These are phyloP conservation scores for Panicum hallii DNA, from an alignment of 202 grass and related monocot species.

Conservation along the genomic window DNA sequence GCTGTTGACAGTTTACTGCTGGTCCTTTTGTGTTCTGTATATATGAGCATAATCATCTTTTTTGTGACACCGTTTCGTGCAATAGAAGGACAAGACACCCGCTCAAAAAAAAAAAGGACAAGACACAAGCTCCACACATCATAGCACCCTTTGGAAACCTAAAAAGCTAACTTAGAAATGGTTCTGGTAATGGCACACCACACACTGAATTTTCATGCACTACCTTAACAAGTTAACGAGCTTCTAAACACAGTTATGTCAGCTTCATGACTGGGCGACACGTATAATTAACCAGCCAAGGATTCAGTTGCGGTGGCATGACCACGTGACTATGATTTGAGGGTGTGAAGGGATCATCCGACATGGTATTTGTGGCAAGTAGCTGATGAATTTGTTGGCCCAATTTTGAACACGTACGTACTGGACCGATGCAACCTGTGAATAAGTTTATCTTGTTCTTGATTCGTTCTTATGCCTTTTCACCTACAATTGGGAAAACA, in stretches of 20 bases:
- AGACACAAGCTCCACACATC: neutral
- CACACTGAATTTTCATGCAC: neutral
- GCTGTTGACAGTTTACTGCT: neutral
- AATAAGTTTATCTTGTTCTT: neutral
- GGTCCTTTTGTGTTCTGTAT: neutral
- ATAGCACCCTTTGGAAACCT: slow-evolving; percentile 27
- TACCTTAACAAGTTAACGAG: neutral
- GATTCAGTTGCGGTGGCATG: neutral
- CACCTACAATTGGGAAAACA: neutral
- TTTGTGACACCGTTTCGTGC: slow-evolving; percentile 8
- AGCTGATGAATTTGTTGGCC: neutral
- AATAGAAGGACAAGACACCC: slow-evolving; percentile 23
- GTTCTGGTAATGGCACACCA: neutral
- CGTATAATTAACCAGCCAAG: slow-evolving; percentile 4
- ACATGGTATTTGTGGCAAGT: neutral
- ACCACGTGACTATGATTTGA: neutral
- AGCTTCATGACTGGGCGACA: slow-evolving; percentile 35
- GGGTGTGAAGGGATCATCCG: slow-evolving; percentile 14
- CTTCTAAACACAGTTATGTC: slow-evolving; percentile 29
- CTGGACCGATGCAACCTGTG: neutral
- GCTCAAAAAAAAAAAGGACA: neutral
- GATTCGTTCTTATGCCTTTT: neutral
- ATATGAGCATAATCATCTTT: no score
- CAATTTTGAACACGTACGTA: slow-evolving; percentile 9
- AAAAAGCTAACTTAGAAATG: slow-evolving; percentile 20